Conservation (phyloP, 768 basidiomycete genomes). For the Leccinum uliginosum region DNA sequence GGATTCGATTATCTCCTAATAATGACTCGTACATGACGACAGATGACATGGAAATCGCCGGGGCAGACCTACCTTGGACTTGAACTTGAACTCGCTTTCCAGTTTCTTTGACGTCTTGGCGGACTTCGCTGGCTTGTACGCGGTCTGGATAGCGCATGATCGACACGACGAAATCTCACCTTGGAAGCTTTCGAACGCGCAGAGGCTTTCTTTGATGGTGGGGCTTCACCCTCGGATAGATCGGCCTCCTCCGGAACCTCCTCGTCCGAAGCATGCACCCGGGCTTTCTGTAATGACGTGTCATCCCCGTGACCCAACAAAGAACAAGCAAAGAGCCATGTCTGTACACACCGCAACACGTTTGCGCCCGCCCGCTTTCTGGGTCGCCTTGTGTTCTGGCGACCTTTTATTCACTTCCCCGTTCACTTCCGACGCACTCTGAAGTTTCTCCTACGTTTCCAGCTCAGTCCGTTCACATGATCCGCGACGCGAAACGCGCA, state of each 20-base stretch:
- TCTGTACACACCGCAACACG: conserved; percentile 12
- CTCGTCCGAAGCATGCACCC: background rate
- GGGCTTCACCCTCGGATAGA: conserved; percentile 1
- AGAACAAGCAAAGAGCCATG: background rate
- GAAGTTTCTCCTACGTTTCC: conserved; percentile 8
- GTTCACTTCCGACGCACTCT: conserved; percentile 4
- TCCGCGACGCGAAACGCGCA: background rate
- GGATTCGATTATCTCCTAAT: conserved; percentile 26
- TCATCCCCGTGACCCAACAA: background rate
- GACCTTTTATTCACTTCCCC: background rate
- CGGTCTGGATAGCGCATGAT: background rate
- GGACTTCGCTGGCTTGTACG: conserved; percentile 10
- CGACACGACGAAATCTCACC: background rate
- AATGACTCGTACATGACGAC: background rate
- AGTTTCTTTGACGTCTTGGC: conserved; percentile 11
- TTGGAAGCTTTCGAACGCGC: conserved; percentile 10
- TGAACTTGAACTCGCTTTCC: conserved; percentile 20
- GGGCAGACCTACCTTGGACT: conserved; percentile 22
- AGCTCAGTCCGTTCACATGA: background rate
- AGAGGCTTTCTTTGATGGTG: conserved; percentile 10
- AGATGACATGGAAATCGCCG: background rate
- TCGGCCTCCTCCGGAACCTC: background rate
- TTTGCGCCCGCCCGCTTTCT: conserved; percentile 10
- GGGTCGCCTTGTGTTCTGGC: background rate
- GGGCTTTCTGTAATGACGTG: background rate